phyloP scores from a whole-genome alignment of 2,329 filamentous ascomycete genomes.

The Paraphaeosphaeria minitans region DNA sequence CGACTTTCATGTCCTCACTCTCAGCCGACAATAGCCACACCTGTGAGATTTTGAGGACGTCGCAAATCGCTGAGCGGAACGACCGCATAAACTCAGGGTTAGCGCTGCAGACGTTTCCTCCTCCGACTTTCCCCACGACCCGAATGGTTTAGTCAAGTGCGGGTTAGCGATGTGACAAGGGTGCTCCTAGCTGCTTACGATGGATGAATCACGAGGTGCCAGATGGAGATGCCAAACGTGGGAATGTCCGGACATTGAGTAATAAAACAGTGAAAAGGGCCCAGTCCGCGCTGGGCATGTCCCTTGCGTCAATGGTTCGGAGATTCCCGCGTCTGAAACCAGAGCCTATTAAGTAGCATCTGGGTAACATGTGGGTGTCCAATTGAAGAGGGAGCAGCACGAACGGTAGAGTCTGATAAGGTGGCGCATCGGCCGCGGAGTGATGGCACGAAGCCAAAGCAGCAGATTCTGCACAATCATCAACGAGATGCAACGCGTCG shows the following conservation, averaged over 20 bases:
- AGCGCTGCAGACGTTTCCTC: background rate
- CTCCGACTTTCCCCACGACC: constrained; percentile 8
- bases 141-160: constrained; percentile 5
- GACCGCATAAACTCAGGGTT: background rate
- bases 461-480: background rate
- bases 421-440: background rate
- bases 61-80: background rate
- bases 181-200: background rate
- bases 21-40: background rate
- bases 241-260: too few relatives aligned
- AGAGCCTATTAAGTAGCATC: too few relatives aligned
- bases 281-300: too few relatives aligned
- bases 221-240: too few relatives aligned
- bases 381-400: background rate
- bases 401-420: background rate
- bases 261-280: too few relatives aligned
- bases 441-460: background rate
- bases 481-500: background rate
- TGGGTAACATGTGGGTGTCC: too few relatives aligned
- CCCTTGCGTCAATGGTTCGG: too few relatives aligned
- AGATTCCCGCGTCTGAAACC: too few relatives aligned
- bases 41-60: background rate
- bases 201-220: background rate
- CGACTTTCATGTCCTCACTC: background rate
- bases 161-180: constrained; percentile 7